phyloP scores from a whole-genome alignment of 2,329 filamentous ascomycete genomes.

The Mycocentrospora acerina region DNA sequence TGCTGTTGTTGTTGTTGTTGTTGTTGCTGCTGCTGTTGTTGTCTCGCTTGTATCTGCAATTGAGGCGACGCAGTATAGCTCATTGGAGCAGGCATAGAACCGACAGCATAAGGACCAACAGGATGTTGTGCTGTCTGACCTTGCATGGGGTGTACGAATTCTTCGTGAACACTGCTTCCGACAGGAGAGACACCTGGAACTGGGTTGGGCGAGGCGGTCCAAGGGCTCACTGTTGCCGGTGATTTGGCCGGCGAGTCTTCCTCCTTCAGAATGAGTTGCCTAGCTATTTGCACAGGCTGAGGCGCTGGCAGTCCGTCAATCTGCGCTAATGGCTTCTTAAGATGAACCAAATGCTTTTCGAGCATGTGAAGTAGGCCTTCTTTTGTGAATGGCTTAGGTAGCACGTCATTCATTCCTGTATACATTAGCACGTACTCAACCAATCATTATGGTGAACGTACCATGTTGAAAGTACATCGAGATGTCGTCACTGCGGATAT shows the following conservation, averaged over 20 bases:
- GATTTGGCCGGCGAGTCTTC: slow-evolving; percentile 65
- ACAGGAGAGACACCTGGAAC: slow-evolving; percentile 61
- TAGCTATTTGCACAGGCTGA: slow-evolving; percentile 52
- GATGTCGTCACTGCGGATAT: slow-evolving; percentile 94
- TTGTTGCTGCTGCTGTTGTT: slow-evolving; percentile 20
- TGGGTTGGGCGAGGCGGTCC: slow-evolving; percentile 61
- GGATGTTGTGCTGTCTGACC: slow-evolving; percentile 38
- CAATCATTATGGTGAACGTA: slow-evolving; percentile 50
- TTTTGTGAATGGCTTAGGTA: slow-evolving; percentile 95
- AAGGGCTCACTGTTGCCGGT: slow-evolving; percentile 61
- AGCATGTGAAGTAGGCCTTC: slow-evolving; percentile 77
- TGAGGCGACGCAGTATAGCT: slow-evolving; percentile 44
- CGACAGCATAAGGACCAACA: slow-evolving; percentile 38
- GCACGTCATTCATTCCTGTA: slow-evolving; percentile 92
- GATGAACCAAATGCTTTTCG: slow-evolving; percentile 82
- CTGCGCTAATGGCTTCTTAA: slow-evolving; percentile 64
- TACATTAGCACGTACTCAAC: slow-evolving; percentile 24
- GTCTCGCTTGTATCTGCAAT: slow-evolving; percentile 40
- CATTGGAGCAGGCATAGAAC: slow-evolving; percentile 36
- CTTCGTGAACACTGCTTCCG: slow-evolving; percentile 48
- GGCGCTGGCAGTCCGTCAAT: slow-evolving; percentile 54
- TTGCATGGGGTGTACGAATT: slow-evolving; percentile 50
- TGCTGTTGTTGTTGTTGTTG: slow-evolving; percentile 13
- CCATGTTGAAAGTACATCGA: slow-evolving; percentile 96
- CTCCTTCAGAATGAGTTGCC: slow-evolving; percentile 59